Evolutionary conservation across 2,329 filamentous ascomycete genomes (phyloP).

Genomic region (Conoideocrella luteorostrata): DNA sequence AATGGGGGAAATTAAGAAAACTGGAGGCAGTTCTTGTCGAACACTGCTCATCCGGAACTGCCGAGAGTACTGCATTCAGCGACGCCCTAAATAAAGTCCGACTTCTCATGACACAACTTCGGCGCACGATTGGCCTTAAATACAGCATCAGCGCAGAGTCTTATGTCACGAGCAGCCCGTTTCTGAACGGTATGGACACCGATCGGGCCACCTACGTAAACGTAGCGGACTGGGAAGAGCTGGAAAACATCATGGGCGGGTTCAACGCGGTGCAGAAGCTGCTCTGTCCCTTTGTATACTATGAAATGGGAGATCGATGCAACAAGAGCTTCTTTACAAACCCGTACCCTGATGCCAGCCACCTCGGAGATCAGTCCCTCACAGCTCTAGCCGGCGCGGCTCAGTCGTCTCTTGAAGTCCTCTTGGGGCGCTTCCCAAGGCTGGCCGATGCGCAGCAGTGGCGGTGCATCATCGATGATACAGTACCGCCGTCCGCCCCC

Average conservation of each 20-base stretch:
- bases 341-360: background rate
- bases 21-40: constrained; percentile 20
- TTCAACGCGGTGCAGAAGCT: constrained; percentile 26
- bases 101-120: constrained; percentile 17
- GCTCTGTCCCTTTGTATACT: constrained; percentile 28
- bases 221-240: constrained; percentile 18
- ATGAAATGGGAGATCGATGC: constrained; percentile 14
- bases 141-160: constrained; percentile 12
- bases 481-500: background rate
- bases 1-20: constrained; percentile 27
- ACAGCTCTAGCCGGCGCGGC: background rate
- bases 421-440: background rate
- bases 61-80: background rate
- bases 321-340: constrained; percentile 2
- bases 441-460: background rate
- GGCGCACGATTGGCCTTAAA: constrained; percentile 11
- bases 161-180: background rate
- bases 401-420: background rate
- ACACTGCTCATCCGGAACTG: background rate
- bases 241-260: constrained; percentile 17
- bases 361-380: background rate
- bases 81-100: constrained; percentile 14
- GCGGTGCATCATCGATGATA: background rate
- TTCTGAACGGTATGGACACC: constrained; percentile 19
- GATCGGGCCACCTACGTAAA: constrained; percentile 33